Evolutionary conservation across 345 rosid species (phyloP), one percentile per base, ranked within the genome.

Genomic region (Euphorbia lathyris): DNA sequence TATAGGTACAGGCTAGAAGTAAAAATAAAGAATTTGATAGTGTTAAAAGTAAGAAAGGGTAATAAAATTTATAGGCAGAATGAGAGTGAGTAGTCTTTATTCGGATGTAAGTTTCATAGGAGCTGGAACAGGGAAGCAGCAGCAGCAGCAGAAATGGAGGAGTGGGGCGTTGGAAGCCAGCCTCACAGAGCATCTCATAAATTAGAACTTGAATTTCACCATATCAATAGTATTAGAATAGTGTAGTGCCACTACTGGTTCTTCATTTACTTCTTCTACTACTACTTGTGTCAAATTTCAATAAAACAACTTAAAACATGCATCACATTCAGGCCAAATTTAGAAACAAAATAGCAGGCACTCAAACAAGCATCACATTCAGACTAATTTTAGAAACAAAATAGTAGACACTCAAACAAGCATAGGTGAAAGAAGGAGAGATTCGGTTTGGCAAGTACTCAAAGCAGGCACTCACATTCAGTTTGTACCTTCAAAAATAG

Each of bases 161-260:
- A n/a, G n/a, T n/a, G n/a, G n/a, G n/a, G n/a, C n/a, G 83, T 51
- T 93, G 98, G 98, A 87, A 82, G 81, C 98, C 97, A 83, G 89
- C 92, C 71, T 85, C 89, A 55, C 87, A 85, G 66, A 93, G 89
- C 87, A 93, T 93, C 79, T 85, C 90, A 4, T 97, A 93, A 73
- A 20, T 79, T 74, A 87, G 88, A 71, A 76, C 71, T 77, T 84
- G 84, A 81, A 68, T 16, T 48, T 19, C 52, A 38, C 29, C 10
- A 10, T 25, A 66, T 10, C 30, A 16, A 26, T 17, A 59, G 7
- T 3, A 57, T 1, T 10, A 26, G 14, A 19, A 0, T 8, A 7
- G 53, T 69, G 10, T 16, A 42, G 8, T 32, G n/a, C 32, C 5
- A 51, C 50, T n/a, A n/a, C n/a, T n/a, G n/a, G n/a, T n/a, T 22